Conservation (phyloP, 1,284 basidiomycete species). For the Clitocybe nebularis region DNA sequence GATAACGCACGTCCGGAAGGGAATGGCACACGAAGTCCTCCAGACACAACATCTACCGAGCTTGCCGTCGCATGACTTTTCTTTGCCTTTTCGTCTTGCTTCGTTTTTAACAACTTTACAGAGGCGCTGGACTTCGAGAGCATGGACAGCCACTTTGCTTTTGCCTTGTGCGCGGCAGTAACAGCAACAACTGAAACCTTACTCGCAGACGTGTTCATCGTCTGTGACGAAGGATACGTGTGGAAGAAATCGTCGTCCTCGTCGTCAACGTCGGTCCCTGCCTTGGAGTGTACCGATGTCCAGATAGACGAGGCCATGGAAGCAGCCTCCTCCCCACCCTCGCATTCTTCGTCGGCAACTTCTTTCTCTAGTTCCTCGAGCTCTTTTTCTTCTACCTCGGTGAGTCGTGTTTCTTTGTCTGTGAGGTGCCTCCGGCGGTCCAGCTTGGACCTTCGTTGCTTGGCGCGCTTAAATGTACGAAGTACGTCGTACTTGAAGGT, state of each 20-base stretch:
- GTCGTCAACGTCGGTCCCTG: constrained; percentile 32
- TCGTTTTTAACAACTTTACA: constrained; percentile 4
- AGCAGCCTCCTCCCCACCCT: constrained; percentile 40
- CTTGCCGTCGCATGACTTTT: constrained; percentile 9
- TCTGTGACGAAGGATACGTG: constrained; percentile 24
- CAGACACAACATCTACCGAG: constrained; percentile 12
- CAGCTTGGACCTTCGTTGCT: constrained; percentile 31
- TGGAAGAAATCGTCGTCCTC: constrained; percentile 42
- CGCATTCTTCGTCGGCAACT: constrained; percentile 32
- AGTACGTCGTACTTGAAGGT: constrained; percentile 84
- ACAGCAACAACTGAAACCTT: constrained; percentile 31
- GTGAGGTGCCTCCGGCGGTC: constrained; percentile 30
- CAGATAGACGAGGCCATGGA: constrained; percentile 52
- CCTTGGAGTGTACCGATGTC: constrained; percentile 46
- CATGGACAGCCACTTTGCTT: constrained; percentile 53
- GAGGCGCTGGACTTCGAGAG: constrained; percentile 33
- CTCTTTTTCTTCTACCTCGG: constrained; percentile 37
- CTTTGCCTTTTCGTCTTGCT: constrained; percentile 7
- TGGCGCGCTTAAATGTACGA: constrained; percentile 48
- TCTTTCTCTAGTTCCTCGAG: constrained; percentile 31
- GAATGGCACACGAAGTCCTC: constrained; percentile 4
- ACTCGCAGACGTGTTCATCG: constrained; percentile 28
- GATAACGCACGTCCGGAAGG: constrained; percentile 13
- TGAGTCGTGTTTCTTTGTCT: constrained; percentile 27
- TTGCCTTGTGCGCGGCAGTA: constrained; percentile 51